Evolutionary conservation across 2,329 filamentous ascomycete species (phyloP).

Genomic region (Trichoderma lentiforme): DNA sequence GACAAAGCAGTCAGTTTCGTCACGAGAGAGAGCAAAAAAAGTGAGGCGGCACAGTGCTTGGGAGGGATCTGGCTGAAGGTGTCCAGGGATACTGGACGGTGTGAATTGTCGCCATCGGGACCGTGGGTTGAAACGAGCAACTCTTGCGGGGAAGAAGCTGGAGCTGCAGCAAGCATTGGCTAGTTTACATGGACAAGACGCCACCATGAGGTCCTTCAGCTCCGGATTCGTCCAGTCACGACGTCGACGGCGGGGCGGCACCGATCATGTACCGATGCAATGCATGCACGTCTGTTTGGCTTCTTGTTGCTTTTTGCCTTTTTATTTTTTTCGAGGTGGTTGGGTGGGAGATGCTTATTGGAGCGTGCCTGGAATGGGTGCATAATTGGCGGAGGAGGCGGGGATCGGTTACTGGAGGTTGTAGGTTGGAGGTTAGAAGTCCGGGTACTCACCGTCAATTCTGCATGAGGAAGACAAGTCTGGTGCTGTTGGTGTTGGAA

Average conservation of each 20-base stretch:
- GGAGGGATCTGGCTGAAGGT: neutral
- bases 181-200: slow-evolving; percentile 14
- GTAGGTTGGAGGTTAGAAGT: neutral
- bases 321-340: neutral
- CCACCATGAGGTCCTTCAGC: slow-evolving; percentile 9
- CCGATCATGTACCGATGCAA: slow-evolving; percentile 18
- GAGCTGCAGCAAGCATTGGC: neutral
- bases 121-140: slow-evolving; percentile 13
- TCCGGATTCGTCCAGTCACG: slow-evolving; percentile 12
- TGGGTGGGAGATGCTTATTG: neutral
- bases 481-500: neutral
- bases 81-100: slow-evolving; percentile 12
- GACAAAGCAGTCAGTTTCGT: neutral
- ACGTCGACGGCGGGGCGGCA: slow-evolving; percentile 8
- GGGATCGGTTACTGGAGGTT: neutral
- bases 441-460: neutral
- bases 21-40: neutral
- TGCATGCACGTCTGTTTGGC: slow-evolving; percentile 19
- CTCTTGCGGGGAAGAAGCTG: slow-evolving; percentile 19
- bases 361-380: slow-evolving; percentile 4
- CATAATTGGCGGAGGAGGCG: neutral
- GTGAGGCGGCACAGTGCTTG: slow-evolving; percentile 14
- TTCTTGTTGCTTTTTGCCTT: neutral
- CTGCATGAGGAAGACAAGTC: neutral
- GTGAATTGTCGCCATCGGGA: slow-evolving; percentile 22